phyloP scores from a whole-genome alignment of 2,329 filamentous ascomycete genomes.

The Cytospora piceae region DNA sequence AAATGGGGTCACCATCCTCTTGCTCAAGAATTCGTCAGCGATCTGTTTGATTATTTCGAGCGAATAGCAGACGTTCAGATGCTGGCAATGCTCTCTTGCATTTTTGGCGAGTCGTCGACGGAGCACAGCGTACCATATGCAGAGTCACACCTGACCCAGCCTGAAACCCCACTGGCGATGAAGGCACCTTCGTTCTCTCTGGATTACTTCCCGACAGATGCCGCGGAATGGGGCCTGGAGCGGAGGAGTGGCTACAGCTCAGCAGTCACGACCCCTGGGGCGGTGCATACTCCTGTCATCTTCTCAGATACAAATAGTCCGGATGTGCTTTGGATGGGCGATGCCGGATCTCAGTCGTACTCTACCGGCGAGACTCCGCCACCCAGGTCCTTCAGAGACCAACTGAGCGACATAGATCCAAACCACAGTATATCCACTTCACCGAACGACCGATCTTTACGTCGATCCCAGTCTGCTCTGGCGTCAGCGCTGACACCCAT shows the following conservation, averaged over 20 bases:
- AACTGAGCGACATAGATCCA: constrained; percentile 49
- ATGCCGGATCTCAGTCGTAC: constrained; percentile 60
- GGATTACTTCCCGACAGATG: constrained; percentile 67
- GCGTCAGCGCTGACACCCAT: constrained; percentile 60
- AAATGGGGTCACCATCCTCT: constrained; percentile 71
- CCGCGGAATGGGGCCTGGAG: constrained; percentile 56
- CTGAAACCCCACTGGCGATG: constrained; percentile 65
- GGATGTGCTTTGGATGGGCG: constrained; percentile 55
- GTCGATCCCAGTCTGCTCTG: constrained; percentile 58
- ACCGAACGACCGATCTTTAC: constrained; percentile 57
- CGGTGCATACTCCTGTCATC: constrained; percentile 58
- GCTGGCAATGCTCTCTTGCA: constrained; percentile 72
- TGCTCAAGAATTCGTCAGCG: constrained; percentile 62
- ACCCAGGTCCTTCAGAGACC: constrained; percentile 50
- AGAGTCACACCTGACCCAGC: constrained; percentile 58
- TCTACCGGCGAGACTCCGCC: constrained; percentile 67
- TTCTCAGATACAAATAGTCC: constrained; percentile 61
- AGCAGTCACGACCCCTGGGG: constrained; percentile 59
- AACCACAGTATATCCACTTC: constrained; percentile 62
- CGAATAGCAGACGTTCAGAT: constrained; percentile 67
- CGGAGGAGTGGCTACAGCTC: constrained; percentile 58
- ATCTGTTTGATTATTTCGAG: constrained; percentile 68
- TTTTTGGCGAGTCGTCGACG: constrained; percentile 65
- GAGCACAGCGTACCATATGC: constrained; percentile 61
- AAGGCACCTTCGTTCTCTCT: constrained; percentile 69